Percentiles rank a stretch among this genome's conserved stretches.
phyloP scores from a whole-genome alignment of 768 basidiomycete genomes.

The Boletellus sp. region DNA sequence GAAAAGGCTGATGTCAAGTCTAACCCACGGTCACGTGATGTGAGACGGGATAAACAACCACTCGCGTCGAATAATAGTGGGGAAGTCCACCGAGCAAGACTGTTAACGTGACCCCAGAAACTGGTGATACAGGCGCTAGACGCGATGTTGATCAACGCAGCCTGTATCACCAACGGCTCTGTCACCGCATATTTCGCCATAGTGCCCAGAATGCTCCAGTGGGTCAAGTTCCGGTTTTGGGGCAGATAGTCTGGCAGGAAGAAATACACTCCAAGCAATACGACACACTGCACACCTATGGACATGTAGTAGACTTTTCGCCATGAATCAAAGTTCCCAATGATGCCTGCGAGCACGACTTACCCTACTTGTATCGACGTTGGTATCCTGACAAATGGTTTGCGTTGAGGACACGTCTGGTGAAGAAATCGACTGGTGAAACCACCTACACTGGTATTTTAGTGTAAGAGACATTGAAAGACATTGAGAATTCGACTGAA shows the following conservation, averaged over 20 bases:
- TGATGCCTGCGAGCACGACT: constrained; percentile 69
- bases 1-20: constrained; percentile 68
- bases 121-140: constrained; percentile 56
- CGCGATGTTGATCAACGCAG: constrained; percentile 54
- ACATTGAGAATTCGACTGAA: constrained; percentile 34
- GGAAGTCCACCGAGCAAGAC: constrained; percentile 76
- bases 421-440: too few species aligned
- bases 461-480: constrained; percentile 37
- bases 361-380: too few species aligned
- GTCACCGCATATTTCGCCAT: constrained; percentile 77
- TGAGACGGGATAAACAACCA: neutral
- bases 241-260: constrained; percentile 82
- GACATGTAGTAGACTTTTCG: constrained; percentile 76
- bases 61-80: constrained; percentile 71
- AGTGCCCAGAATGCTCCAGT: constrained; percentile 63
- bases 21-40: constrained; percentile 3
- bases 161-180: constrained; percentile 75
- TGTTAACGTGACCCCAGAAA: constrained; percentile 74
- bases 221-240: constrained; percentile 62
- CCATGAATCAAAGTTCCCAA: constrained; percentile 71
- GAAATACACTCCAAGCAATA: constrained; percentile 57
- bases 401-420: too few species aligned
- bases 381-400: constrained; percentile 69
- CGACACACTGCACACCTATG: constrained; percentile 61
- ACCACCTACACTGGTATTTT: constrained; percentile 43